phyloP scores from a whole-genome alignment of 2,329 filamentous ascomycete genomes.

The Colletotrichum australisinense region DNA sequence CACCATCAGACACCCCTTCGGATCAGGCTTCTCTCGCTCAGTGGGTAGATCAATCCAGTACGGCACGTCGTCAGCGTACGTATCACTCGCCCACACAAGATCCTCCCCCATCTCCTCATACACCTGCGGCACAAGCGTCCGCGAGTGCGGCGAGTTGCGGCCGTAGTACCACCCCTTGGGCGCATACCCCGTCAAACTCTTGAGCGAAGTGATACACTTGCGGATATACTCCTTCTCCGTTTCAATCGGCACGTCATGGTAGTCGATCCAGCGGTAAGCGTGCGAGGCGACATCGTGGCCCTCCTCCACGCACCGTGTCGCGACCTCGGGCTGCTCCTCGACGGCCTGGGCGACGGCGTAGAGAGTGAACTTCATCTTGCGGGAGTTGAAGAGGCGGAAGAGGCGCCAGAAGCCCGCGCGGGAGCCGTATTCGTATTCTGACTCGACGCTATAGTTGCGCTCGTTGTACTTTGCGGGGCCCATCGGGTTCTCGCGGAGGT shows the following conservation, averaged over 20 bases:
- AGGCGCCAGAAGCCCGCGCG: slow-evolving; percentile 62
- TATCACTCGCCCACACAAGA: slow-evolving; percentile 61
- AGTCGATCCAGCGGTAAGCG: slow-evolving; percentile 63
- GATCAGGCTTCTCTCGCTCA: slow-evolving; percentile 51
- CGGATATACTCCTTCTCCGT: slow-evolving; percentile 60
- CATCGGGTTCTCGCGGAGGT: slow-evolving; percentile 52
- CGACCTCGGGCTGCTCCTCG: slow-evolving; percentile 60
- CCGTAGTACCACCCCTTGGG: slow-evolving; percentile 64
- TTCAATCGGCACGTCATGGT: slow-evolving; percentile 56
- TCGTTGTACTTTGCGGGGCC: slow-evolving; percentile 50
- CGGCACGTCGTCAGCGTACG: slow-evolving; percentile 65
- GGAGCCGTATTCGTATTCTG: slow-evolving; percentile 63
- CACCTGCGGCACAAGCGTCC: slow-evolving; percentile 57
- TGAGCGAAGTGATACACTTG: slow-evolving; percentile 53
- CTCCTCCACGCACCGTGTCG: slow-evolving; percentile 56
- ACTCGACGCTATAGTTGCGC: slow-evolving; percentile 58
- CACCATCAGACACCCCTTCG: slow-evolving; percentile 64
- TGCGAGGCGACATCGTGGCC: slow-evolving; percentile 63
- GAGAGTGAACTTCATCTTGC: slow-evolving; percentile 61
- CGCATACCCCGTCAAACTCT: slow-evolving; percentile 56
- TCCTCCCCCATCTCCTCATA: slow-evolving; percentile 64
- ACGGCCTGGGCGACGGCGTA: slow-evolving; percentile 62
- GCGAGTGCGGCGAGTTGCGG: slow-evolving; percentile 54
- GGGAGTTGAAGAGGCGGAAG: slow-evolving; percentile 59
- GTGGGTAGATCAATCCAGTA: slow-evolving; percentile 66